These are phyloP conservation scores for Magnolia officinalis DNA, from an alignment of 164 flowering plant genomes.

Conservation along the genomic window DNA sequence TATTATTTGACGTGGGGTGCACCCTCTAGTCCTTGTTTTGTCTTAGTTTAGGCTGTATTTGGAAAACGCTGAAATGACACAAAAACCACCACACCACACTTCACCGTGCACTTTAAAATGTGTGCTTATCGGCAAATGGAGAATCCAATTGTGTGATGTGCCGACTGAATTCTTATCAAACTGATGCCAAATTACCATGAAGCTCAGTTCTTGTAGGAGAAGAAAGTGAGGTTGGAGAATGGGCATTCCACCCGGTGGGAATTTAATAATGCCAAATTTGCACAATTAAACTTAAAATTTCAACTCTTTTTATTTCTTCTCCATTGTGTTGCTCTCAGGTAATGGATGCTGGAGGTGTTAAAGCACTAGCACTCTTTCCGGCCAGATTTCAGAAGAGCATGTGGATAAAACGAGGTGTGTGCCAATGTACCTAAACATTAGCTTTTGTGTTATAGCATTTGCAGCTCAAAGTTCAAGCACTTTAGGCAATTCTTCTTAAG, in stretches of 20 bases:
- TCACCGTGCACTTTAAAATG: no score
- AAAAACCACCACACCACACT: no score
- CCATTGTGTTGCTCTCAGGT: constrained; percentile 38
- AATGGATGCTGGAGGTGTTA: constrained; percentile 63
- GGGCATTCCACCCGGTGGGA: background rate
- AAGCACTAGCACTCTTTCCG: constrained; percentile 73
- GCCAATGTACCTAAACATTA: background rate
- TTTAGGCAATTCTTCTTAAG: background rate
- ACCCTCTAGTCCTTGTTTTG: no score
- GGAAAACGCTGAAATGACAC: no score
- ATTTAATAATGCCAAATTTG: background rate
- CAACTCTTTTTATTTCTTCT: background rate
- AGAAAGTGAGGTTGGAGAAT: background rate
- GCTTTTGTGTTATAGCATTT: background rate
- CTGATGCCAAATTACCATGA: background rate
- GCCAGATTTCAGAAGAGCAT: constrained; percentile 89
- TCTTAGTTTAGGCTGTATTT: no score
- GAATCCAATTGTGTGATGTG: no score
- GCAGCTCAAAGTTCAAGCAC: no score
- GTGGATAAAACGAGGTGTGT: constrained; percentile 84
- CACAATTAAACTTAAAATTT: no score
- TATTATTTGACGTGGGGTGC: no score
- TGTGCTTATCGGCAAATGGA: no score
- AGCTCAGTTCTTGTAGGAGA: background rate
- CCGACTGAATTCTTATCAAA: no score